Evolutionary conservation across 2,329 filamentous ascomycete genomes (phyloP).

Genomic region (Biscogniauxia marginata): DNA sequence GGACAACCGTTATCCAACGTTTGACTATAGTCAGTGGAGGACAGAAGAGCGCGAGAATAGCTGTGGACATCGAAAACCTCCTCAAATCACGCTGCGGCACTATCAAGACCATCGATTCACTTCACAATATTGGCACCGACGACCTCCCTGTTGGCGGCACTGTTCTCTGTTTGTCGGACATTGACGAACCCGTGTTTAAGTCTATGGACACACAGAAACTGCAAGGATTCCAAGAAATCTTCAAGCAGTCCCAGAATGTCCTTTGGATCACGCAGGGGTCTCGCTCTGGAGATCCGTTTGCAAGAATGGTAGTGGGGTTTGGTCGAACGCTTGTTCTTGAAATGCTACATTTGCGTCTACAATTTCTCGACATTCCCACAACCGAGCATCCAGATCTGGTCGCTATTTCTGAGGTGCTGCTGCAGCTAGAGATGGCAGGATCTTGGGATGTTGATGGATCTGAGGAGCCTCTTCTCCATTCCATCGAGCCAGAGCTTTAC

Average conservation of each 20-base stretch:
- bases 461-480: constrained; percentile 3
- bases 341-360: neutral
- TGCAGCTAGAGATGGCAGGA: no score
- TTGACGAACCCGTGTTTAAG: constrained; percentile 7
- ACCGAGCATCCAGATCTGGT: no score
- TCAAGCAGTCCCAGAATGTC: neutral
- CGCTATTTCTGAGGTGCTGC: no score
- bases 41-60: neutral
- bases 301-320: neutral
- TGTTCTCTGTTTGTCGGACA: constrained; percentile 2
- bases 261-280: neutral
- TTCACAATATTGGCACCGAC: neutral
- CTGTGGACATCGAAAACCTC: neutral
- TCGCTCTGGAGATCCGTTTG: neutral
- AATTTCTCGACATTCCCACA: neutral
- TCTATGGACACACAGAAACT: neutral
- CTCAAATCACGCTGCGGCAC: neutral
- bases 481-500: constrained; percentile 9
- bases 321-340: neutral
- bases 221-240: constrained; percentile 2
- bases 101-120: neutral
- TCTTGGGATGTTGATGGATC: no score
- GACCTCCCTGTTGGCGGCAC: constrained; percentile 1
- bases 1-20: neutral
- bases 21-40: neutral